A percentile compares a stretch with the other conserved stretches of the same genome.
These are phyloP conservation scores for Fusarium sp. DNA, from an alignment of 2,329 filamentous ascomycete genomes.

Conservation along the genomic window DNA sequence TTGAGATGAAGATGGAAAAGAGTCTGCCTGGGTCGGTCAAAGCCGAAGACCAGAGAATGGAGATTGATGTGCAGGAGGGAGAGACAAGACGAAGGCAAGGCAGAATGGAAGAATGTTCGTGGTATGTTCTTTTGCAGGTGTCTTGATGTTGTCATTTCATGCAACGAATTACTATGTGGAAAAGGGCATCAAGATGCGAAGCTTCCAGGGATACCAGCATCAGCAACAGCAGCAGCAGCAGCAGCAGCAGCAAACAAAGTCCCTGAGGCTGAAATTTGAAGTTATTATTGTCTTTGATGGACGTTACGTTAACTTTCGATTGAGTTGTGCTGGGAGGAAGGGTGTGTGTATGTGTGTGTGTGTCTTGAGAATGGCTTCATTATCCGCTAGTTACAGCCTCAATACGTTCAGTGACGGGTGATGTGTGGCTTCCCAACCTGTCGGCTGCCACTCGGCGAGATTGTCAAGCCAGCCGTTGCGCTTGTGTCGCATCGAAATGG, in stretches of 20 bases:
- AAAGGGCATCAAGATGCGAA: conserved; percentile 29
- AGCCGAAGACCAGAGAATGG: conserved; percentile 15
- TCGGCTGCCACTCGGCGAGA: conserved; percentile 43
- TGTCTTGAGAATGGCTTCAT: conserved; percentile 9
- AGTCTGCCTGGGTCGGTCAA: conserved; percentile 35
- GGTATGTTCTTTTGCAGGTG: conserved; percentile 1
- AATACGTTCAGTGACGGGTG: not conserved
- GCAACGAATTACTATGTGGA: conserved; percentile 11
- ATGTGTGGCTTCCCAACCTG: conserved; percentile 27
- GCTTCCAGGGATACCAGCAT: conserved; percentile 3
- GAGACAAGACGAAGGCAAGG: conserved; percentile 9
- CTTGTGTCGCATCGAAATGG: conserved; percentile 11
- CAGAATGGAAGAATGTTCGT: not conserved
- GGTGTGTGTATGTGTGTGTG: conserved; percentile 16
- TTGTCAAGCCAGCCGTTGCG: conserved; percentile 32
- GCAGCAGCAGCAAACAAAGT: conserved; percentile 13
- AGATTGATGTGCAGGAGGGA: not conserved
- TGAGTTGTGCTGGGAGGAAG: not conserved
- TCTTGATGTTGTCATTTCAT: conserved; percentile 19
- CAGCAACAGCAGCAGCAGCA: not conserved
- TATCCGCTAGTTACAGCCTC: conserved; percentile 33
- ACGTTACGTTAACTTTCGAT: no score
- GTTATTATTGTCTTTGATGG: not conserved
- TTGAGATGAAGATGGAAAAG: not conserved
- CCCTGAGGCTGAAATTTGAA: conserved; percentile 18